A percentile compares a stretch with the other conserved stretches of the same genome.
Conservation (phyloP, 2,329 filamentous ascomycete species). For the Emericellopsis cladophorae region DNA sequence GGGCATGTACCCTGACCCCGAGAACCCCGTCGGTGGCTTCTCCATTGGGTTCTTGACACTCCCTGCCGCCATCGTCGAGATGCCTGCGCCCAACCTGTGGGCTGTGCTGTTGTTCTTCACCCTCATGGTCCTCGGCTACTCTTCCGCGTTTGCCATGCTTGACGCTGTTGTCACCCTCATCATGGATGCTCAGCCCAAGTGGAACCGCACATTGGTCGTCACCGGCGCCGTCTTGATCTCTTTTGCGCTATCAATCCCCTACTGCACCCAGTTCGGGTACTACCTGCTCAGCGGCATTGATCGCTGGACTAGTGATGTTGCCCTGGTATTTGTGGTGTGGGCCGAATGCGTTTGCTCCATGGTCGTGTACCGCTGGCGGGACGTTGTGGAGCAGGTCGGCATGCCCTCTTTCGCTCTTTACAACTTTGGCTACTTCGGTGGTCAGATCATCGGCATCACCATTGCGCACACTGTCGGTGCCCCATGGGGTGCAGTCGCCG, state of each 20-base stretch:
- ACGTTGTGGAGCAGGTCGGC: constrained; percentile 28
- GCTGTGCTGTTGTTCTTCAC: constrained; percentile 40
- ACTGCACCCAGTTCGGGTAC: constrained; percentile 42
- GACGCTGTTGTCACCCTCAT: constrained; percentile 36
- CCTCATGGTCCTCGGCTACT: constrained; percentile 37
- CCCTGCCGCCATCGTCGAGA: constrained; percentile 36
- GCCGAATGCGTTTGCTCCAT: constrained; percentile 34
- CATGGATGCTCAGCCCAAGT: constrained; percentile 27
- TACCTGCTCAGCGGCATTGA: constrained; percentile 38
- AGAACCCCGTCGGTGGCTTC: constrained; percentile 31
- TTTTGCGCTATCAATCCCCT: constrained; percentile 35
- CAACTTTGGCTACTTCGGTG: constrained; percentile 33
- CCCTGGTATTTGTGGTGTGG: constrained; percentile 38
- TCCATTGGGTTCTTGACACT: constrained; percentile 40
- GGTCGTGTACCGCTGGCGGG: constrained; percentile 33
- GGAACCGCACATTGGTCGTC: constrained; percentile 30
- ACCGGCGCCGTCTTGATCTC: constrained; percentile 29
- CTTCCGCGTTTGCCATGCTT: constrained; percentile 38
- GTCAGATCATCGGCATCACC: constrained; percentile 29
- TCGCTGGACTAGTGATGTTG: constrained; percentile 36
- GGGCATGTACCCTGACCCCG: constrained; percentile 14
- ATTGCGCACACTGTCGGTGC: constrained; percentile 26
- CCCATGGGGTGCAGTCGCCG: constrained; percentile 26
- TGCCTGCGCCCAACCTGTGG: constrained; percentile 43
- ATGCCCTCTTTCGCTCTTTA: constrained; percentile 15